Evolutionary conservation across 179 eudicot species (phyloP).

Genomic region (Drosera spatulata): DNA sequence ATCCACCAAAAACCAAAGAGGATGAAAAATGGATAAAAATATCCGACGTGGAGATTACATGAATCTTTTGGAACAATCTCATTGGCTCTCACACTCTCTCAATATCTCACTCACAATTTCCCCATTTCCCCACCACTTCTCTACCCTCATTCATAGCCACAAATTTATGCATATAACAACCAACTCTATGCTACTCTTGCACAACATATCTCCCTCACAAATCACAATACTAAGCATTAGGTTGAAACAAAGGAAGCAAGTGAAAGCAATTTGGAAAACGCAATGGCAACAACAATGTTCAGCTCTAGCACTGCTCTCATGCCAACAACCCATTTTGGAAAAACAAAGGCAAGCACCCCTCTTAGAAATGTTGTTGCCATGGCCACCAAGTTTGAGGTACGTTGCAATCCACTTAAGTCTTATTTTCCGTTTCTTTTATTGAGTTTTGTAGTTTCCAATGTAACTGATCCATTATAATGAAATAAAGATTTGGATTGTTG

Average conservation of each 20-base stretch:
- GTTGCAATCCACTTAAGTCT: too few relatives aligned
- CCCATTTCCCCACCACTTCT: background rate
- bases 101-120: constrained; percentile 29
- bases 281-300: constrained; percentile 28
- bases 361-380: constrained; percentile 50
- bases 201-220: too few relatives aligned
- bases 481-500: too few relatives aligned
- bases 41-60: constrained; percentile 34
- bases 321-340: constrained; percentile 56
- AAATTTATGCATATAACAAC: background rate
- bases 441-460: too few relatives aligned
- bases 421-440: too few relatives aligned
- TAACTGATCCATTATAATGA: too few relatives aligned
- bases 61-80: constrained; percentile 37
- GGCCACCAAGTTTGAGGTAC: constrained; percentile 9
- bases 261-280: constrained; percentile 2
- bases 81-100: constrained; percentile 37
- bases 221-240: background rate
- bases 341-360: constrained; percentile 31
- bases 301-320: constrained; percentile 42
- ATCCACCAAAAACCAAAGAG: too few relatives aligned
- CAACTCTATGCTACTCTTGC: background rate
- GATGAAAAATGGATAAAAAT: constrained; percentile 37
- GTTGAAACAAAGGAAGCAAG: background rate
- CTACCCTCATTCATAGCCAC: constrained; percentile 34